Evolutionary conservation across 2,329 filamentous ascomycete genomes (phyloP).

Genomic region (Drechslera avenae): DNA sequence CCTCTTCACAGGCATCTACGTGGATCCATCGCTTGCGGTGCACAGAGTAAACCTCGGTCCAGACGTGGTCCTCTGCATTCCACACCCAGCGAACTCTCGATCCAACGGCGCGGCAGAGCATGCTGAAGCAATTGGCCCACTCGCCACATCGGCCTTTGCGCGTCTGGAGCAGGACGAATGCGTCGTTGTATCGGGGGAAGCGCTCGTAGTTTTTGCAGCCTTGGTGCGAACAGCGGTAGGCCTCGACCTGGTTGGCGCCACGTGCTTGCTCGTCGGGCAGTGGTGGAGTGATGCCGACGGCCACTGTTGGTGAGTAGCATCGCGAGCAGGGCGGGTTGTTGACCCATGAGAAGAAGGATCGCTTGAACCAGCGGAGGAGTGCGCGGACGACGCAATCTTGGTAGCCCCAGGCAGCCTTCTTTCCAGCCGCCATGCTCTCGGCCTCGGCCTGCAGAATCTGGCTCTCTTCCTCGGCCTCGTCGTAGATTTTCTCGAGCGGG

Average conservation of each 20-base stretch:
- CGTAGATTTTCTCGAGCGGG: conserved; percentile 87
- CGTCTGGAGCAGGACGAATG: conserved; percentile 89
- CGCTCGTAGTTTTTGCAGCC: conserved; percentile 80
- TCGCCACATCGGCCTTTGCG: conserved; percentile 86
- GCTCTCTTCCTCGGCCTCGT: conserved; percentile 90
- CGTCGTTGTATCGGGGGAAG: conserved; percentile 93
- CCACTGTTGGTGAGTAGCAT: conserved; percentile 82
- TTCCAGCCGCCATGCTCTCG: conserved; percentile 79
- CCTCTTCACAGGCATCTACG: conserved; percentile 90
- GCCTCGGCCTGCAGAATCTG: conserved; percentile 88
- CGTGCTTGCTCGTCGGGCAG: conserved; percentile 87
- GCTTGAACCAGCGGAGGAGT: conserved; percentile 93
- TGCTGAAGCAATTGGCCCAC: conserved; percentile 98
- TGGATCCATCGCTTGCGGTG: conserved; percentile 96
- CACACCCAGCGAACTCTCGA: conserved; percentile 95
- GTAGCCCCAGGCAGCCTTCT: conserved; percentile 90
- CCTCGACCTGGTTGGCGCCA: conserved; percentile 83
- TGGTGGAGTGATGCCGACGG: conserved; percentile 80
- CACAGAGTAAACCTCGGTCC: conserved; percentile 96
- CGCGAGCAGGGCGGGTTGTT: conserved; percentile 88
- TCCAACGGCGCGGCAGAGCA: conserved; percentile 93
- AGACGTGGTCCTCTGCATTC: conserved; percentile 97
- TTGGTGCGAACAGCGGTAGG: conserved; percentile 82
- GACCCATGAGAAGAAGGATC: conserved; percentile 93
- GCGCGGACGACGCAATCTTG: conserved; percentile 95